Conservation (phyloP, 2,329 filamentous ascomycete genomes). For the Neodidymelliopsis sp. region DNA sequence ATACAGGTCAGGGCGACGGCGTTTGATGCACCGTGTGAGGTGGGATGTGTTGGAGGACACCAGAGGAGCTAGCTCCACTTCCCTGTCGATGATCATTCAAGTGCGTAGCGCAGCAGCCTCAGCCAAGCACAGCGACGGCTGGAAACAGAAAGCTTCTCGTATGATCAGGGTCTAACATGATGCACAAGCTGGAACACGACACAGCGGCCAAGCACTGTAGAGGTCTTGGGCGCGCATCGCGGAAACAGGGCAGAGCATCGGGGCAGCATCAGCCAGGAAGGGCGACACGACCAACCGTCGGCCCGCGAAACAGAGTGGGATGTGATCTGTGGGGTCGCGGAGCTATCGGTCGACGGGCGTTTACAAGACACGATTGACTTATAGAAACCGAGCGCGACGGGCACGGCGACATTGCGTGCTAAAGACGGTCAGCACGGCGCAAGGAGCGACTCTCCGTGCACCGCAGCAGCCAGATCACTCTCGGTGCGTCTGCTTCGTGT, state of each 20-base stretch:
- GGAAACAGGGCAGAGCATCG: conserved; percentile 28
- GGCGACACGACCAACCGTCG: conserved; percentile 12
- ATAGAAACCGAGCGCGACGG: conserved; percentile 4
- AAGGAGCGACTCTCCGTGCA: not conserved
- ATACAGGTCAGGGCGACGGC: conserved; percentile 27
- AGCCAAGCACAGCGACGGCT: conserved; percentile 15
- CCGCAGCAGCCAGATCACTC: conserved; percentile 4
- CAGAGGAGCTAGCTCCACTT: not conserved
- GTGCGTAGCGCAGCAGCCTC: conserved; percentile 17
- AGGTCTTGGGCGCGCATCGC: conserved; percentile 23
- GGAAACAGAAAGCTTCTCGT: conserved; percentile 16
- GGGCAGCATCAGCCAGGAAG: conserved; percentile 10
- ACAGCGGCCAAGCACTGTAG: conserved; percentile 34
- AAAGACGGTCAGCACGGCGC: conserved; percentile 9
- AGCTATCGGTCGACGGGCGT: conserved; percentile 16
- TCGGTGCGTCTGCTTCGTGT: too few relatives aligned
- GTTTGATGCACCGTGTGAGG: conserved; percentile 25
- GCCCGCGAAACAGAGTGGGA: conserved; percentile 7
- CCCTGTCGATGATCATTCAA: conserved; percentile 16
- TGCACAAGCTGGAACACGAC: conserved; percentile 21
- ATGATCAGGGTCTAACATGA: conserved; percentile 20
- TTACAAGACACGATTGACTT: conserved; percentile 14
- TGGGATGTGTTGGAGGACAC: conserved; percentile 23
- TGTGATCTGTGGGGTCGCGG: conserved; percentile 3
- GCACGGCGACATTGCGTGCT: conserved; percentile 16